Percentiles rank a stretch among this genome's conserved stretches.
phyloP scores from a whole-genome alignment of 306 rosid genomes.

The Dicorynia guianensis region DNA sequence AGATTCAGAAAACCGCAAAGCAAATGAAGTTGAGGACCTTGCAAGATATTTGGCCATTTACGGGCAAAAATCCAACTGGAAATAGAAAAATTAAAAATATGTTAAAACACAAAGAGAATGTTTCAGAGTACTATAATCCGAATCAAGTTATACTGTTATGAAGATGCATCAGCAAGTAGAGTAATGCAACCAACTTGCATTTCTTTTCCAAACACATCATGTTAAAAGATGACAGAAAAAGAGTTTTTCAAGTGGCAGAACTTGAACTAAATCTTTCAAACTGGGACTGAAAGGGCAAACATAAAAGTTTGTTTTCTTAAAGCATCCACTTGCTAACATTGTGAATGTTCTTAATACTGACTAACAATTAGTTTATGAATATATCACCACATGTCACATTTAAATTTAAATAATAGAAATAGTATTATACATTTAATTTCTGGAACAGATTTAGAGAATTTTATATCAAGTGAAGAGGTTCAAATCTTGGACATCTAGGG shows the following conservation, averaged over 20 bases:
- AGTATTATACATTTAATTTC: not conserved
- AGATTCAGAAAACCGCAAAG: slow-evolving; percentile 90
- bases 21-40: slow-evolving; percentile 89
- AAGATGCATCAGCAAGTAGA: slow-evolving; percentile 8
- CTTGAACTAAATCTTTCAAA: too few species aligned
- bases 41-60: slow-evolving; percentile 95
- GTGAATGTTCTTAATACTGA: too few species aligned
- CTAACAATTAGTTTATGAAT: too few species aligned
- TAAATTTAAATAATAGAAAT: not conserved
- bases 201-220: slow-evolving; percentile 22
- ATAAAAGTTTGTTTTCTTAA: too few species aligned
- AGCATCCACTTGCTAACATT: too few species aligned
- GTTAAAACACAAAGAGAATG: not conserved
- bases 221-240: slow-evolving; percentile 23
- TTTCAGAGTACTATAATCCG: not conserved
- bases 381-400: too few species aligned
- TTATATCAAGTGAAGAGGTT: not conserved
- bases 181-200: slow-evolving; percentile 7
- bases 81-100: slow-evolving; percentile 31
- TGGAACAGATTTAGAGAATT: not conserved
- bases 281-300: too few species aligned
- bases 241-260: too few species aligned
- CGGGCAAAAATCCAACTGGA: slow-evolving; percentile 99
- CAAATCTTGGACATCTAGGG: not conserved
- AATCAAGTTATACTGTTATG: not conserved